Base-by-base conservation (phyloP, 345 rosid species). In the Citrus sp. region DNA sequence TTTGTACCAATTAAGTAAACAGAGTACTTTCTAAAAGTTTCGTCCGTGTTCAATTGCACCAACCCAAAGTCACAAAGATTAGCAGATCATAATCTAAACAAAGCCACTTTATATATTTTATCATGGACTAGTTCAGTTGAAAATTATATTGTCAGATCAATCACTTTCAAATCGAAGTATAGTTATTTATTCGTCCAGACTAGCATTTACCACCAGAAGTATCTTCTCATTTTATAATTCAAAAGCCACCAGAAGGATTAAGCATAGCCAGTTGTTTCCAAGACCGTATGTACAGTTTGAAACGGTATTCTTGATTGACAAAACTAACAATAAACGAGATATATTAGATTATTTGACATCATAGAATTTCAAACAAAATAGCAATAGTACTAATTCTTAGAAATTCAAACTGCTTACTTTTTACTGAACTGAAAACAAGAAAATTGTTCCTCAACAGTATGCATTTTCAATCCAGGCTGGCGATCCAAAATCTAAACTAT, bases 361-460 rank as follows among this genome's bases (percentile, higher is more conserved):
- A 69, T 38, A 16, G 25, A 10, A 40, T 69, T 69, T 38, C 27
- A 46, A 70, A 46, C 3, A 51, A 21, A 9, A 68, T 0, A 67
- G 12, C n/a, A 77, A 67, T 10, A 54, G 66, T 9, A 49, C 10
- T n/a, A n/a, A 62, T 77, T 64, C n/a, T 54, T 18, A 46, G 37
- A 74, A 40, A 62, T 25, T 58, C 25, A 60, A 46, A 21, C 70
- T 21, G 73, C 94, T 89, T 91, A 95, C 99, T 83, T 84, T 81
- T 77, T 78, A 66, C 3, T 38, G 82, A 79, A 92, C 84, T 77
- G 37, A 81, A 93, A 90, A 83, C 99, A 95, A 58, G 85, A 64
- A 82, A 93, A 93, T 35, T 88, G 90, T 30, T 87, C 82, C 75
- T 93, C 92, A 46, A 89, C 86, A 3, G 86, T 89, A 16, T 85